Percentiles rank a stretch among this genome's conserved stretches.
These are phyloP conservation scores for Candida sanyaensis DNA, from an alignment of 1,139 yeast genomes.

Conservation along the genomic window DNA sequence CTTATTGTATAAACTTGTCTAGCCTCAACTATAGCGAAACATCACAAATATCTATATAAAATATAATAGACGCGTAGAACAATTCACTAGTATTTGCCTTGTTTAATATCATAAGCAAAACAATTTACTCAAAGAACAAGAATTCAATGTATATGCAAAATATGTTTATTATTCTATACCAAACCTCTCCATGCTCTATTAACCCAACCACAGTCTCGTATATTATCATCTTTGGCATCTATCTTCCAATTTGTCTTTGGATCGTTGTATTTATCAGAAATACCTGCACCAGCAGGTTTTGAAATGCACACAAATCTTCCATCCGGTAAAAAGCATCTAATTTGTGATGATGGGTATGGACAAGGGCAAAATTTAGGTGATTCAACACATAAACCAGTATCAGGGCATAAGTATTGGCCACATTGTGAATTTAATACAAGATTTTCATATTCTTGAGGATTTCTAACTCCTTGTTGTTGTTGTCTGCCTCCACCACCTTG, in stretches of 20 bases:
- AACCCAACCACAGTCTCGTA: conserved; percentile 83
- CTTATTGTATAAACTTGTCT: too few species aligned
- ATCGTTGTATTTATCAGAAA: conserved; percentile 42
- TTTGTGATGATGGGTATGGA: conserved; percentile 81
- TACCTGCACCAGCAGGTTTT: conserved; percentile 60
- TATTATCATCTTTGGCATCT: conserved; percentile 51
- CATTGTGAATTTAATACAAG: conserved; percentile 49
- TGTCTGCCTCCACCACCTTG: conserved; percentile 17
- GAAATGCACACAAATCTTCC: conserved; percentile 76
- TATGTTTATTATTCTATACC: conserved; percentile 18
- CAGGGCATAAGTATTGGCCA: conserved; percentile 74
- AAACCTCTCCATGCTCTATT: conserved; percentile 51
- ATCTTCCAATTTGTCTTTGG: conserved; percentile 52
- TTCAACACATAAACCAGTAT: conserved; percentile 76
- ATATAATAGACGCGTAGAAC: too few species aligned
- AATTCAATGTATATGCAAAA: too few species aligned
- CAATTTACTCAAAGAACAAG: too few species aligned
- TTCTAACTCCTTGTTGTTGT: conserved; percentile 20
- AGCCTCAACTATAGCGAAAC: too few species aligned
- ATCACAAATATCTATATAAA: too few species aligned
- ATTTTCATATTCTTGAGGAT: conserved; percentile 31
- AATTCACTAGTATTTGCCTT: too few species aligned
- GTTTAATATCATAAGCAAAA: too few species aligned
- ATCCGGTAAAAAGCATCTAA: conserved; percentile 76
- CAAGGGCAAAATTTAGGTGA: conserved; percentile 81